Conservation (phyloP, 164 flowering plant species). For the Chimonanthus praecox region DNA sequence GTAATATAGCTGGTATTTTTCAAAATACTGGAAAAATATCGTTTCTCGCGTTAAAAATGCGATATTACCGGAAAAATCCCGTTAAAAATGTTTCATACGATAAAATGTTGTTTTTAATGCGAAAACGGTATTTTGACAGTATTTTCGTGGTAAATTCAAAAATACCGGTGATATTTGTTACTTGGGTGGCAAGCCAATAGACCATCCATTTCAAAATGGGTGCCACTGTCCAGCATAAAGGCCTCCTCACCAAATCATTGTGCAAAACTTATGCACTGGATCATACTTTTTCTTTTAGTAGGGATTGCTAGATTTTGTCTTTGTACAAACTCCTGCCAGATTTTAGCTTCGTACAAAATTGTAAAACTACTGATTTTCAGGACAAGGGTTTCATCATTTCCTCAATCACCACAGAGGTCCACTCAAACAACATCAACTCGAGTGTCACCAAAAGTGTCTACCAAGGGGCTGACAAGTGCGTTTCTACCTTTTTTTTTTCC, state of each 20-base stretch:
- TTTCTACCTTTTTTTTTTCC: background rate
- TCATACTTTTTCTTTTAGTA: background rate
- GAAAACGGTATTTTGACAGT: no score
- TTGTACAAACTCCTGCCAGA: background rate
- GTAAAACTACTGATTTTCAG: constrained; percentile 11
- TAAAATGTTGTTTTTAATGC: no score
- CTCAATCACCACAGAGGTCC: constrained; percentile 22
- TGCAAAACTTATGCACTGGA: background rate
- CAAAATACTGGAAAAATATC: no score
- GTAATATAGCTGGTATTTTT: no score
- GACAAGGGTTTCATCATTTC: constrained; percentile 19
- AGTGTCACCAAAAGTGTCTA: constrained; percentile 5
- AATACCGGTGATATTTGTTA: no score
- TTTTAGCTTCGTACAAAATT: background rate
- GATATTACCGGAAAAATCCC: no score
- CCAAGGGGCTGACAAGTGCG: constrained; percentile 19
- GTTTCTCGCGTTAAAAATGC: no score
- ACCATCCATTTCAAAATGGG: no score
- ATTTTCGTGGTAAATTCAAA: no score
- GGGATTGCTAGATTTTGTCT: background rate
- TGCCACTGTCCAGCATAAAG: background rate
- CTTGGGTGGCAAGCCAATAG: no score
- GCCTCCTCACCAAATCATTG: background rate
- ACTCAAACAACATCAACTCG: constrained; percentile 12
- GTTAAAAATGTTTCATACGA: no score